These are phyloP conservation scores for Euryodendron excelsum DNA, from an alignment of 148 eudicot species.

Conservation along the genomic window DNA sequence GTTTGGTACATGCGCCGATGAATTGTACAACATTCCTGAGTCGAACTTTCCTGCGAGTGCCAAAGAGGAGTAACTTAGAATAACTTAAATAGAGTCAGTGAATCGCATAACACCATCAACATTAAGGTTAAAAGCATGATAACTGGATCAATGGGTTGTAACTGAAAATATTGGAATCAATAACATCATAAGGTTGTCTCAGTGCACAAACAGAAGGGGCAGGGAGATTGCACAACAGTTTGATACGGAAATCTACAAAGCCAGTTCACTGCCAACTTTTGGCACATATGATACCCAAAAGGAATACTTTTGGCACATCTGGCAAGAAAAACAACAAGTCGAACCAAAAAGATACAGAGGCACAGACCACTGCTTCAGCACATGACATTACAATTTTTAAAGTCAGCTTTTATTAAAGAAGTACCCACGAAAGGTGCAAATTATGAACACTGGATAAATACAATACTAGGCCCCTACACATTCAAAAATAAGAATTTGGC, in stretches of 20 bases:
- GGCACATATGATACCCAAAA: neutral
- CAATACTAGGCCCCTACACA: neutral
- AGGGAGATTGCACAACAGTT: neutral
- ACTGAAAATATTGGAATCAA: too few relatives aligned
- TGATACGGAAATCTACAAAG: neutral
- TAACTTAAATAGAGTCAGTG: neutral
- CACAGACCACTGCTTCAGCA: neutral
- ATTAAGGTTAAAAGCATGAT: neutral
- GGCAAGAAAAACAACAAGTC: neutral
- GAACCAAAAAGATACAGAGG: too few relatives aligned
- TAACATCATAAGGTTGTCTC: neutral
- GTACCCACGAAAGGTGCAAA: neutral
- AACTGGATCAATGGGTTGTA: neutral
- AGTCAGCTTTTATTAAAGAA: neutral
- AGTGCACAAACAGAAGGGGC: neutral
- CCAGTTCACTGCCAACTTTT: neutral
- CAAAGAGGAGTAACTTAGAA: constrained; percentile 14
- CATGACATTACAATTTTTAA: neutral
- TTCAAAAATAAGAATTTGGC: constrained; percentile 14
- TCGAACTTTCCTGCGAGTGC: constrained; percentile 83
- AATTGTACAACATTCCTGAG: constrained; percentile 99
- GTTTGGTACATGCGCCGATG: constrained; percentile 97
- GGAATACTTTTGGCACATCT: neutral
- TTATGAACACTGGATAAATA: neutral
- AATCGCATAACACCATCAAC: neutral